Evolutionary conservation across 2,329 filamentous ascomycete species (phyloP).

Genomic region (Verruconis gallopava): DNA sequence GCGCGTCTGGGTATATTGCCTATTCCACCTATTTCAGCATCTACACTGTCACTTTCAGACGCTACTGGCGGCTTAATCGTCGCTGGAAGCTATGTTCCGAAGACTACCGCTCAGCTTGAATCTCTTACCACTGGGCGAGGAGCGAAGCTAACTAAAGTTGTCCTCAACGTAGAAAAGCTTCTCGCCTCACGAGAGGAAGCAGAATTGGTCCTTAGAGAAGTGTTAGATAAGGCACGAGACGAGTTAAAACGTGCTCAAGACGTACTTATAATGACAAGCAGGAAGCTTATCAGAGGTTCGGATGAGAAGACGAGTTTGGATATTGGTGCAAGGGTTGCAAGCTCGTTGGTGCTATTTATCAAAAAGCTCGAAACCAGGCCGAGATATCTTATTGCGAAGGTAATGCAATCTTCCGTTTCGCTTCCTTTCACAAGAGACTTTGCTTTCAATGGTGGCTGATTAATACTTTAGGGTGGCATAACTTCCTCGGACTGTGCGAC

Average conservation of each 20-base stretch:
- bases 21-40: slow-evolving; percentile 38
- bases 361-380: slow-evolving; percentile 35
- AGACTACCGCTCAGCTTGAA: slow-evolving; percentile 43
- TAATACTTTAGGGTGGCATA: slow-evolving; percentile 38
- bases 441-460: too few relatives aligned
- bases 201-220: background rate
- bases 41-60: too few relatives aligned
- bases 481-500: slow-evolving; percentile 47
- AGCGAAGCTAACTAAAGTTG: background rate
- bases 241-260: background rate
- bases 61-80: slow-evolving; percentile 39
- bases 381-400: slow-evolving; percentile 43
- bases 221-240: background rate
- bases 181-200: background rate
- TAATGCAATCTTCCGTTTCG: background rate
- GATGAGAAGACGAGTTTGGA: background rate
- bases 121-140: slow-evolving; percentile 22
- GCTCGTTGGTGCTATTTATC: slow-evolving; percentile 12
- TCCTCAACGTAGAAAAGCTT: background rate
- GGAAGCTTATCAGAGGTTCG: background rate
- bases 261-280: background rate
- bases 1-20: slow-evolving; percentile 39
- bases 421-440: too few relatives aligned
- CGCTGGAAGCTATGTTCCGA: slow-evolving; percentile 46
- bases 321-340: background rate